phyloP scores from a whole-genome alignment of 2,329 filamentous ascomycete genomes.

The Sporothrix variecibatus region DNA sequence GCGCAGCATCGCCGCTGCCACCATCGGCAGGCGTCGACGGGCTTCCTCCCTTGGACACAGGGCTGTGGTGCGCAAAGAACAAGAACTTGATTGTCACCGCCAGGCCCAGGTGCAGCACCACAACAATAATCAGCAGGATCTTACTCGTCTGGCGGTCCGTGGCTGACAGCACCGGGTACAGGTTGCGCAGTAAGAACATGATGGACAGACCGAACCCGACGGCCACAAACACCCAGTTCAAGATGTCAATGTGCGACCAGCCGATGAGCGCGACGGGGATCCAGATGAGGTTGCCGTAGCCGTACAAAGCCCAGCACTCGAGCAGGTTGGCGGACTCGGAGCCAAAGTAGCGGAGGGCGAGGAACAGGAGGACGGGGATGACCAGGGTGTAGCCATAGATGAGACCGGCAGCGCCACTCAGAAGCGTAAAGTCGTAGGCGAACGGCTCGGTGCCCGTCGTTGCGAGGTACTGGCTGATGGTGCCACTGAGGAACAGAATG shows the following conservation, averaged over 20 bases:
- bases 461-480: conserved; percentile 87
- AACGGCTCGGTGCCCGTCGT: conserved; percentile 70
- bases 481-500: conserved; percentile 92
- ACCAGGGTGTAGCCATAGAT: conserved; percentile 94
- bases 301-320: conserved; percentile 94
- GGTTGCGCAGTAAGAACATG: conserved; percentile 78
- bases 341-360: conserved; percentile 89
- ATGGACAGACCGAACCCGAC: conserved; percentile 83
- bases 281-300: conserved; percentile 97
- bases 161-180: conserved; percentile 88
- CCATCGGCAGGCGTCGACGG: not conserved
- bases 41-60: conserved; percentile 35
- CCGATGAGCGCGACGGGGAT: conserved; percentile 89
- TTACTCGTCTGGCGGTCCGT: conserved; percentile 92
- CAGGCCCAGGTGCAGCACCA: conserved; percentile 84
- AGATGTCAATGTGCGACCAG: conserved; percentile 80
- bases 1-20: conserved; percentile 19
- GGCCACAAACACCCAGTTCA: conserved; percentile 93
- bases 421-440: conserved; percentile 84
- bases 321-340: conserved; percentile 90
- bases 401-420: conserved; percentile 87
- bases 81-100: conserved; percentile 93
- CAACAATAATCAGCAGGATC: conserved; percentile 78
- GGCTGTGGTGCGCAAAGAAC: conserved; percentile 85
- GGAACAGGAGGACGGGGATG: conserved; percentile 83